A percentile compares a stretch with the other conserved stretches of the same genome.
These are phyloP conservation scores for Blastomyces emzantsi DNA, from an alignment of 2,329 filamentous ascomycete genomes.

Conservation along the genomic window DNA sequence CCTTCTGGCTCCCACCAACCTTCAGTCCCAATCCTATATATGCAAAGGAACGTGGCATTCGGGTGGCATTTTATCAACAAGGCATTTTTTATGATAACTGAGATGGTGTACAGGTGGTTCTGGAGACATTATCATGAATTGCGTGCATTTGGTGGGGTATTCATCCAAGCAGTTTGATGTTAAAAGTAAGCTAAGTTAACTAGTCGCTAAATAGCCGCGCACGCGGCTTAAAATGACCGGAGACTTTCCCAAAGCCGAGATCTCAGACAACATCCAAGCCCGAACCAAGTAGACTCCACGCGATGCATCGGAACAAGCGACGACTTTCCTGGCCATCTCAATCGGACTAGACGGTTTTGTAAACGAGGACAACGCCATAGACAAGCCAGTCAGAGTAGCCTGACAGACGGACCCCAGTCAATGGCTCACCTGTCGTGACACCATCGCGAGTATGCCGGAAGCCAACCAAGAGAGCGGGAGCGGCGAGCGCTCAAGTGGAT, in stretches of 20 bases:
- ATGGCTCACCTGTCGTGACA: not conserved
- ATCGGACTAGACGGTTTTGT: not conserved
- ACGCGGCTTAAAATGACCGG: too few relatives aligned
- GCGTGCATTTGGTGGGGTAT: too few relatives aligned
- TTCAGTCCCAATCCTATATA: too few relatives aligned
- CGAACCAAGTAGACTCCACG: not conserved
- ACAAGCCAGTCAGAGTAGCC: not conserved
- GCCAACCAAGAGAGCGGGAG: not conserved
- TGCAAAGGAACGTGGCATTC: too few relatives aligned
- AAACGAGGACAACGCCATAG: not conserved
- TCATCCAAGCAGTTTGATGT: too few relatives aligned
- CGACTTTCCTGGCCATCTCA: not conserved
- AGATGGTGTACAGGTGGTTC: too few relatives aligned
- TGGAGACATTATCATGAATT: too few relatives aligned
- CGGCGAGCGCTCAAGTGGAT: not conserved
- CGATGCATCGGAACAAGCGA: not conserved
- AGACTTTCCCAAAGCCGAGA: not conserved
- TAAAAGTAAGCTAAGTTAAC: too few relatives aligned
- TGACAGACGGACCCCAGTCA: not conserved
- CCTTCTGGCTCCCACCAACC: too few relatives aligned
- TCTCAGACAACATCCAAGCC: not conserved
- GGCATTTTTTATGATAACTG: too few relatives aligned
- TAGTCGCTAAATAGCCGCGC: too few relatives aligned
- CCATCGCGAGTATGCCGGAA: not conserved
- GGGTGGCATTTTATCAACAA: too few relatives aligned